Evolutionary conservation across 192 early-diverging fungal species (phyloP), one percentile per base, ranked within the genome.

Genomic region (Kappamyces sp.): DNA sequence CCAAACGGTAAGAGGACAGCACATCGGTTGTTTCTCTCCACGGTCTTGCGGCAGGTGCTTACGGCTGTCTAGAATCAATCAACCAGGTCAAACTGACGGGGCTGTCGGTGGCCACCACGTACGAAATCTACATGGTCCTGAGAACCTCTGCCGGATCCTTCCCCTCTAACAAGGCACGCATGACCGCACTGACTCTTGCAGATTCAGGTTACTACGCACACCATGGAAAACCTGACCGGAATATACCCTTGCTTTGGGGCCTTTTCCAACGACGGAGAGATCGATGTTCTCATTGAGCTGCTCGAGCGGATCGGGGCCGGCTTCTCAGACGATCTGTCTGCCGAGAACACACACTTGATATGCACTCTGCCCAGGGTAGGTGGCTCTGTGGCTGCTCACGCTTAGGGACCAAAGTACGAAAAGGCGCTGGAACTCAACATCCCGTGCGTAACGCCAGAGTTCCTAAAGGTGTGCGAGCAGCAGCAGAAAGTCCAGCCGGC

Each of bases 221-320:
- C 87, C 36, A 74, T 99, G 70, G 94, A 98, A 46, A 97, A 99
- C 67, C 79, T 99, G 37, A 97, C 91, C n/a, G 97, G 97, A 12
- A 92, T 97, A 59, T 82, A 88, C 62, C 89, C 97, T 31, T 90
- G 89, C 66, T 99, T 99, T 79, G 97, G 97, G 38, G 80, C 78
- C 2, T 92, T 95, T 66, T 61, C 69, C 15, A 87, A 89, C 58
- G 85, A 87, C 40, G 76, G 76, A 7, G 90, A 89, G 23, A 68
- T 87, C 32, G 84, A 84, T 41, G 77, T 83, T 42, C 78, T 98
- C 58, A 88, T 91, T 63, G 83, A 80, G 37, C 55, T 78, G 7
- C 54, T 97, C 36, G 74, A 76, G 39, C 82, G 88, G 47, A 92
- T 98, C 58, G 91, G 91, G 40, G 94, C 93, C 37, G 84, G 70